Conservation (phyloP, 805 yeast species). For the Candida adriatica region DNA sequence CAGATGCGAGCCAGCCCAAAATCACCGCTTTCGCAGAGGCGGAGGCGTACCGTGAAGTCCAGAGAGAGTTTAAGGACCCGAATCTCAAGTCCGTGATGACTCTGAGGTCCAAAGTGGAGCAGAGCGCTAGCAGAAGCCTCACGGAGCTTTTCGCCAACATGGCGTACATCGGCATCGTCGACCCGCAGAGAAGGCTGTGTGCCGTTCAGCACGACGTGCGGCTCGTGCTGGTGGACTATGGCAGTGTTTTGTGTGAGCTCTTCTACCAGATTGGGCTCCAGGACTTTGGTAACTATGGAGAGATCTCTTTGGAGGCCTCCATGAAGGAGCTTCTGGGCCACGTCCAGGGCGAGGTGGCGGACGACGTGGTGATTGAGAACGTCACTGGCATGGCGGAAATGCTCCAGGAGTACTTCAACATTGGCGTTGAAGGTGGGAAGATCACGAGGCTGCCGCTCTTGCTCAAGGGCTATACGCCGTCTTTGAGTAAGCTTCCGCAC, state of each 20-base stretch:
- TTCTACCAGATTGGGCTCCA: conserved; percentile 77
- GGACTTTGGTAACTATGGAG: conserved; percentile 80
- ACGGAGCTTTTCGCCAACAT: conserved; percentile 64
- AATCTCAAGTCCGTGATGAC: conserved; percentile 52
- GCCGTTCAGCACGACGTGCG: conserved; percentile 83
- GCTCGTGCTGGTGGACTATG: conserved; percentile 75
- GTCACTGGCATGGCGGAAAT: conserved; percentile 58
- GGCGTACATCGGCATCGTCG: conserved; percentile 79
- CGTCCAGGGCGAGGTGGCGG: conserved; percentile 12
- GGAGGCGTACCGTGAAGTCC: background rate
- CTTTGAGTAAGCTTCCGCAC: conserved; percentile 53
- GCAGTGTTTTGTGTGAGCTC: conserved; percentile 54
- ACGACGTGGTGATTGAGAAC: conserved; percentile 23
- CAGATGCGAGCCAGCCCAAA: conserved; percentile 59
- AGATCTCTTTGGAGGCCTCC: conserved; percentile 30
- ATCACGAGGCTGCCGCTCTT: conserved; percentile 56
- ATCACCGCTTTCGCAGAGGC: conserved; percentile 31
- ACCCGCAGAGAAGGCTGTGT: conserved; percentile 57
- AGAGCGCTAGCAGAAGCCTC: conserved; percentile 40
- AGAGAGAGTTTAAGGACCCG: conserved; percentile 36
- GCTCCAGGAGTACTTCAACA: conserved; percentile 73
- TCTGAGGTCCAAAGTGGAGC: conserved; percentile 46
- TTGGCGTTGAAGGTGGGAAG: conserved; percentile 30
- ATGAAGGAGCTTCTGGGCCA: conserved; percentile 5
- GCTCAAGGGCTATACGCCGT: conserved; percentile 56